Percentiles rank a stretch among this genome's conserved stretches.
These are phyloP conservation scores for Acanthamoeba lenticulata DNA, from an alignment of 208 protist species.

Conservation along the genomic window DNA sequence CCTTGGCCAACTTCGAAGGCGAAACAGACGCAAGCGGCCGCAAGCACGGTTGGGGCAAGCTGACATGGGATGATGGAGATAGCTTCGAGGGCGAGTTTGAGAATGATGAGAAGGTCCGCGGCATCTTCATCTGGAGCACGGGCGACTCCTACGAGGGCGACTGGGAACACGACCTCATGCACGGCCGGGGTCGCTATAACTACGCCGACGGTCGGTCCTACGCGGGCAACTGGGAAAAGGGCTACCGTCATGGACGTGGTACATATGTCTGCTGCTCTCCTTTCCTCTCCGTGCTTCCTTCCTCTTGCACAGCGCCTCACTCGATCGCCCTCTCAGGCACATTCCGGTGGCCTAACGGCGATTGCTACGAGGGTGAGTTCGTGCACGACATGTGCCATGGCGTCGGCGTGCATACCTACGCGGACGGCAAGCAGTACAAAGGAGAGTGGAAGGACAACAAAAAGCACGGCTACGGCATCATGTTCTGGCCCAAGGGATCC, in stretches of 20 bases:
- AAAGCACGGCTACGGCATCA: conserved; percentile 43
- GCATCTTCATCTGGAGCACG: conserved; percentile 38
- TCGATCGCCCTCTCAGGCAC: neutral
- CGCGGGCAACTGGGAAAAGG: conserved; percentile 17
- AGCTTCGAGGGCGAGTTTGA: conserved; percentile 51
- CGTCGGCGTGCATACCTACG: conserved; percentile 51
- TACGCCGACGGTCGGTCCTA: conserved; percentile 36
- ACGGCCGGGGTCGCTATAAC: conserved; percentile 28
- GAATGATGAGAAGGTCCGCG: conserved; percentile 41
- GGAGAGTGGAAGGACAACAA: conserved; percentile 50
- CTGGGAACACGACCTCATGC: conserved; percentile 42
- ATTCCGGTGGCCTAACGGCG: conserved; percentile 48
- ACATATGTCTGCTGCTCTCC: neutral
- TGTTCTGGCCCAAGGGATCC: conserved; percentile 28
- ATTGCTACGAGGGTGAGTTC: conserved; percentile 46
- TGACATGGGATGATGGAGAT: conserved; percentile 48
- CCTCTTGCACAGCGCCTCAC: neutral
- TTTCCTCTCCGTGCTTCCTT: neutral
- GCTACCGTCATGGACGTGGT: neutral
- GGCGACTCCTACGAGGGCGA: conserved; percentile 44
- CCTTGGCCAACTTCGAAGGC: conserved; percentile 57
- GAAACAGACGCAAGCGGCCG: neutral
- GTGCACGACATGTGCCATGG: conserved; percentile 34
- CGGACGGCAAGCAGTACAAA: conserved; percentile 53
- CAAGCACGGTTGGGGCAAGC: conserved; percentile 47